Conservation (phyloP, 2,329 filamentous ascomycete genomes). For the Penicillium sp. region DNA sequence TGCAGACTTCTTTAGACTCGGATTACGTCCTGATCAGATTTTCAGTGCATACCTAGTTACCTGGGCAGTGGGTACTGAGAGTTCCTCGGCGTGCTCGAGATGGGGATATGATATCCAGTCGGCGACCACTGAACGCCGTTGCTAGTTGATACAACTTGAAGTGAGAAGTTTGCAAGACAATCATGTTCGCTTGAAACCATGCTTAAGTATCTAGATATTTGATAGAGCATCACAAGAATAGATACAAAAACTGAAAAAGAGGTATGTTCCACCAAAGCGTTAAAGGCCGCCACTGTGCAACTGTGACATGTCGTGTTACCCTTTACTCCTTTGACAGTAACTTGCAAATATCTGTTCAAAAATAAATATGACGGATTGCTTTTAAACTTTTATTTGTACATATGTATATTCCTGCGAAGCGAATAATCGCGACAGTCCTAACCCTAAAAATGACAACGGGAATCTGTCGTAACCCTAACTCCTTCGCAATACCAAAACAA, state of each 20-base stretch:
- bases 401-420: neutral
- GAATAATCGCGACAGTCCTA: neutral
- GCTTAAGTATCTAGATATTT: neutral
- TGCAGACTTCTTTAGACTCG: too few species aligned
- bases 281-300: neutral
- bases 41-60: too few species aligned
- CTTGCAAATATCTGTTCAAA: too few species aligned
- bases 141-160: neutral
- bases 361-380: too few species aligned
- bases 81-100: too few species aligned
- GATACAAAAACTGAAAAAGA: neutral
- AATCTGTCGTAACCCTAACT: neutral
- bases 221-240: neutral
- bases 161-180: neutral
- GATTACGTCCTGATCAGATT: too few species aligned
- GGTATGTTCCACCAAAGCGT: neutral
- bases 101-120: too few species aligned
- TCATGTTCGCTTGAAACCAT: neutral
- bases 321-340: too few species aligned
- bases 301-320: neutral
- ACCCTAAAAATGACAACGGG: neutral
- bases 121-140: too few species aligned
- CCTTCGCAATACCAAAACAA: slow-evolving; percentile 3
- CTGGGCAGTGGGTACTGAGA: too few species aligned
- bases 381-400: neutral